Percentiles rank a stretch among this genome's conserved stretches.
Evolutionary conservation across 306 rosid species (phyloP).

Genomic region (Casuarina equisetifolia): DNA sequence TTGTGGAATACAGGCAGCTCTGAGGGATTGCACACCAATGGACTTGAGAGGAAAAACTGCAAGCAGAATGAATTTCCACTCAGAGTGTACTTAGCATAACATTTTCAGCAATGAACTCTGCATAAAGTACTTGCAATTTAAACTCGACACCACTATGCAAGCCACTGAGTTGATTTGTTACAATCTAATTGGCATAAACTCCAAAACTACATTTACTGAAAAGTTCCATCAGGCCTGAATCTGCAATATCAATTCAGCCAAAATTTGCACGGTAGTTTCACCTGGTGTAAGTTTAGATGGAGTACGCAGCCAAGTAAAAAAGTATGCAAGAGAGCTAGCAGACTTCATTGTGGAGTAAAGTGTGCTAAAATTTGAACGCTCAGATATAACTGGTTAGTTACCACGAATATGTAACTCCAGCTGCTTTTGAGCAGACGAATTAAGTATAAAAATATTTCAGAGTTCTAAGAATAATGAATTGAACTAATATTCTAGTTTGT

Average conservation of each 20-base stretch:
- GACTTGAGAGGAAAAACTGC: conserved; percentile 87
- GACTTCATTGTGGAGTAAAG: not conserved
- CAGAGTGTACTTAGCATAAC: conserved; percentile 16
- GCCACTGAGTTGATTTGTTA: conserved; percentile 6
- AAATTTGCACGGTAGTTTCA: not conserved
- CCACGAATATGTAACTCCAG: not conserved
- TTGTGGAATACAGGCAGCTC: conserved; percentile 59
- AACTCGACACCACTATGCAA: conserved; percentile 1
- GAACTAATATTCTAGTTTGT: too few relatives aligned
- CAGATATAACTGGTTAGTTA: not conserved
- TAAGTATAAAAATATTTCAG: too few relatives aligned
- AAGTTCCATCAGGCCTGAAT: not conserved
- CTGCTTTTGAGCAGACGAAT: too few relatives aligned
- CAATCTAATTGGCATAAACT: conserved; percentile 7
- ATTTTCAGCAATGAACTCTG: conserved; percentile 8
- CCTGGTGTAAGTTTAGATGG: not conserved
- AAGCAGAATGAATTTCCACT: conserved; percentile 3
- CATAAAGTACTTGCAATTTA: conserved; percentile 17
- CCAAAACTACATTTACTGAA: not conserved
- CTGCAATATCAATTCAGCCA: not conserved
- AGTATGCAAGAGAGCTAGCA: not conserved
- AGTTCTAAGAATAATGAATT: too few relatives aligned
- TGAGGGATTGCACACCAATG: conserved; percentile 72
- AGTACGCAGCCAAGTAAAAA: not conserved
- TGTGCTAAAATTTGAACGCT: not conserved